phyloP scores from a whole-genome alignment of 768 basidiomycete species.

The Mycena chlorophos region DNA sequence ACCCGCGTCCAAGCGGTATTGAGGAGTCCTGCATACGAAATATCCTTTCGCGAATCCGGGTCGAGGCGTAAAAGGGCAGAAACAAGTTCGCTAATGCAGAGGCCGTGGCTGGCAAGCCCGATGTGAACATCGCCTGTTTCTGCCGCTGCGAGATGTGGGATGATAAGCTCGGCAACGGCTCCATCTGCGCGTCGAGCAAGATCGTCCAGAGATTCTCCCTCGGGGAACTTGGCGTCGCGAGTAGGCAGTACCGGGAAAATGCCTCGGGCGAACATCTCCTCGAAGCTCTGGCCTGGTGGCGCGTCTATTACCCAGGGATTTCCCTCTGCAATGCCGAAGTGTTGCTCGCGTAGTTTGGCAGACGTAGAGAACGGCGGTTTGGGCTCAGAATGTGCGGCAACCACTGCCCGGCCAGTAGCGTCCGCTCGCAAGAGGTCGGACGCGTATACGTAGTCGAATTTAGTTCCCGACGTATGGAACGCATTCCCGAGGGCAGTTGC shows the following conservation, averaged over 20 bases:
- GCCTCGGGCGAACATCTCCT: constrained; percentile 48
- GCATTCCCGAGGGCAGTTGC: constrained; percentile 58
- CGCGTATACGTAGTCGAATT: constrained; percentile 59
- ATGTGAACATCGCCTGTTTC: constrained; percentile 50
- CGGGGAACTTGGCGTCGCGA: constrained; percentile 58
- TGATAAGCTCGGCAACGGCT: constrained; percentile 52
- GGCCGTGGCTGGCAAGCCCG: constrained; percentile 72
- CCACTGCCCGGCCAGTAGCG: constrained; percentile 59
- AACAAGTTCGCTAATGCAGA: constrained; percentile 66
- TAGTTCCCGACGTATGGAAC: constrained; percentile 42
- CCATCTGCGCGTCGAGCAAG: constrained; percentile 53
- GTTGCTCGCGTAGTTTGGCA: constrained; percentile 63
- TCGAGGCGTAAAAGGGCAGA: constrained; percentile 53
- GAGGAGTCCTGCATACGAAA: constrained; percentile 46
- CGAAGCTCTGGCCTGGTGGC: constrained; percentile 33
- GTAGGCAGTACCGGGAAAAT: constrained; percentile 54
- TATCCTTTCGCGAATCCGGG: constrained; percentile 42
- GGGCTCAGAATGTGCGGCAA: constrained; percentile 49
- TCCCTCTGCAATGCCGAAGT: constrained; percentile 75
- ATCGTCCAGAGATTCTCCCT: constrained; percentile 68
- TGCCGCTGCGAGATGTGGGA: constrained; percentile 54
- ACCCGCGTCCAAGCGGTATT: constrained; percentile 80
- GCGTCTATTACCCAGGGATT: constrained; percentile 43
- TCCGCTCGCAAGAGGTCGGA: constrained; percentile 69
- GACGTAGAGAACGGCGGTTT: constrained; percentile 56